These are phyloP conservation scores for Albatrellus ellisii DNA, from an alignment of 768 basidiomycete genomes.

Conservation along the genomic window DNA sequence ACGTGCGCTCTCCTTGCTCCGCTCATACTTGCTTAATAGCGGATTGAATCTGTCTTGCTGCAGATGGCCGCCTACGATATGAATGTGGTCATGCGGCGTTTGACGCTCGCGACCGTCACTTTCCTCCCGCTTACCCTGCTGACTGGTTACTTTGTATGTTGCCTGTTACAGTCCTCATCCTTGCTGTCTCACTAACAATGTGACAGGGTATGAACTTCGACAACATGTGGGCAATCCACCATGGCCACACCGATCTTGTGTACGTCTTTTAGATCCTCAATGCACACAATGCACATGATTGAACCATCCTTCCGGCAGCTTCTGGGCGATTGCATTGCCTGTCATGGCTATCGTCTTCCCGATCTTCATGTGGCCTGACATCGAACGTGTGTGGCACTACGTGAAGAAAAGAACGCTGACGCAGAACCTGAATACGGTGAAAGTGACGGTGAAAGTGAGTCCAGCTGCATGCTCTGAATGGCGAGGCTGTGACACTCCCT, in stretches of 20 bases:
- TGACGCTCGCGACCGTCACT: constrained; percentile 58
- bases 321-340: constrained; percentile 55
- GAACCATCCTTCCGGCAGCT: constrained; percentile 23
- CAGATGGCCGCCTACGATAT: constrained; percentile 64
- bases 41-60: background rate
- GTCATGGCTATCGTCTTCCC: constrained; percentile 40
- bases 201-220: constrained; percentile 58
- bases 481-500: too few species aligned
- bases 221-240: constrained; percentile 33
- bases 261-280: constrained; percentile 8
- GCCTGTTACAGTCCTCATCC: background rate
- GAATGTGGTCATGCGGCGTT: constrained; percentile 62
- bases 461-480: too few species aligned
- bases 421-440: constrained; percentile 23
- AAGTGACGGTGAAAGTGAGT: too few species aligned
- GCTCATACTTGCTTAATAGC: background rate
- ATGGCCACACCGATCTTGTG: constrained; percentile 18
- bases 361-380: constrained; percentile 38
- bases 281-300: background rate
- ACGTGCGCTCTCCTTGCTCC: constrained; percentile 28
- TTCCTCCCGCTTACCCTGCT: constrained; percentile 59
- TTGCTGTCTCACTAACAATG: constrained; percentile 2
- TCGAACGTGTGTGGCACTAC: constrained; percentile 32
- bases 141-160: constrained; percentile 57
- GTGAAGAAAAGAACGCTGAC: constrained; percentile 28